Percentiles rank a stretch among this genome's conserved stretches.
phyloP scores from a whole-genome alignment of 768 basidiomycete genomes.

The Termitomyces sp. region DNA sequence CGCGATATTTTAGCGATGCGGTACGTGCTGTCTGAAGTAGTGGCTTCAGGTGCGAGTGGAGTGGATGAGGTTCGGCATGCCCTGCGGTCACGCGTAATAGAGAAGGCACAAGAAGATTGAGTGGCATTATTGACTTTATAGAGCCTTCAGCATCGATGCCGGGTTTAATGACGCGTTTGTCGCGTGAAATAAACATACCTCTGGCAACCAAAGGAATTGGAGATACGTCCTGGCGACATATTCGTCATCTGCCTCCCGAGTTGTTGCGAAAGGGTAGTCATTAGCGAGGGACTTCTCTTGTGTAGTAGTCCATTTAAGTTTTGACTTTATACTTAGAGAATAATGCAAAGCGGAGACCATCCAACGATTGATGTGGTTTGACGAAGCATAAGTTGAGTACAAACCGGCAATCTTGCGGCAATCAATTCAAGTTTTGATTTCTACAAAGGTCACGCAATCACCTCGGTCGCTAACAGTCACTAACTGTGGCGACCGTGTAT shows the following conservation, averaged over 20 bases:
- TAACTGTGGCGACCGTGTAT: neutral
- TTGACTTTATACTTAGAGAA: constrained; percentile 10
- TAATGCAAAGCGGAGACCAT: constrained; percentile 14
- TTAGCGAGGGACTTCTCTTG: constrained; percentile 55
- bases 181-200: constrained; percentile 35
- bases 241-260: constrained; percentile 45
- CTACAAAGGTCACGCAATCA: too few species aligned
- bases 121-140: constrained; percentile 65
- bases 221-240: constrained; percentile 62
- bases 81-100: constrained; percentile 43
- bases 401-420: neutral
- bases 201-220: constrained; percentile 75
- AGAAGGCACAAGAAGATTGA: constrained; percentile 50
- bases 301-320: constrained; percentile 43
- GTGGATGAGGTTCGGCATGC: constrained; percentile 38
- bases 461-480: neutral
- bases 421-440: neutral
- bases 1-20: constrained; percentile 55
- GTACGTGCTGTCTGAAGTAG: constrained; percentile 56
- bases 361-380: constrained; percentile 6
- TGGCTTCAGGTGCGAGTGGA: constrained; percentile 56
- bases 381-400: too few species aligned
- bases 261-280: constrained; percentile 51
- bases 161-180: neutral
- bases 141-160: neutral